Conservation (phyloP, 2,329 filamentous ascomycete genomes). For the Talaromyces sp. region DNA sequence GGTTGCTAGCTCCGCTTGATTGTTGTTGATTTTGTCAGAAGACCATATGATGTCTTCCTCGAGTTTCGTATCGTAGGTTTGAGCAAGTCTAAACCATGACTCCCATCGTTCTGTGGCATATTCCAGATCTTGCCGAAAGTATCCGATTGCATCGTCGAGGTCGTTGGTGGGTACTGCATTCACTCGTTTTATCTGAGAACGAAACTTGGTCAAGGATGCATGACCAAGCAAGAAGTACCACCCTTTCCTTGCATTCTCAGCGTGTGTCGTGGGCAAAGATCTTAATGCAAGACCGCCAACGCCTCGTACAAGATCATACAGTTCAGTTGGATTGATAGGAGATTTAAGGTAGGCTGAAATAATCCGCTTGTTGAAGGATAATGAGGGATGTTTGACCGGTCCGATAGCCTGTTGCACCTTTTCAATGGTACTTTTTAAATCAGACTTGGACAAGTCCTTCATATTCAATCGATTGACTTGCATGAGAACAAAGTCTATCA, state of each 20-base stretch:
- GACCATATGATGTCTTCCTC: conserved; percentile 86
- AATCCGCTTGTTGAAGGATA: conserved; percentile 82
- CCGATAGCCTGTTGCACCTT: conserved; percentile 87
- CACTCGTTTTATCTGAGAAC: conserved; percentile 66
- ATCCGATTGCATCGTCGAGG: conserved; percentile 73
- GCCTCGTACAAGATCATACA: conserved; percentile 79
- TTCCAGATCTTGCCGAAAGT: conserved; percentile 76
- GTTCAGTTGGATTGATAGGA: conserved; percentile 72
- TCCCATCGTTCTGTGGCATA: conserved; percentile 81
- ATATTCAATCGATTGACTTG: conserved; percentile 80
- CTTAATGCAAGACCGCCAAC: conserved; percentile 70
- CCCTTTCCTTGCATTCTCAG: conserved; percentile 68
- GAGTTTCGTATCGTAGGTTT: conserved; percentile 81
- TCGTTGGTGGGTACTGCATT: conserved; percentile 78
- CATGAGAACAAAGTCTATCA: conserved; percentile 78
- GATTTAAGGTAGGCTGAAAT: conserved; percentile 77
- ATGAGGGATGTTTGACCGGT: conserved; percentile 68
- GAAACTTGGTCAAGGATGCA: conserved; percentile 82
- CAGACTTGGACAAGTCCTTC: conserved; percentile 87
- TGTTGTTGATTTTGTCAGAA: conserved; percentile 86
- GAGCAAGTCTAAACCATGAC: conserved; percentile 82
- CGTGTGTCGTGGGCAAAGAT: conserved; percentile 65
- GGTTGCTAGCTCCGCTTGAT: conserved; percentile 67
- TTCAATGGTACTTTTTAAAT: conserved; percentile 85
- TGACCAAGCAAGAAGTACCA: conserved; percentile 93